Evolutionary conservation across 2,329 filamentous ascomycete species (phyloP), one percentile per base, ranked within the genome.

Genomic region (Colletotrichum australisinense): DNA sequence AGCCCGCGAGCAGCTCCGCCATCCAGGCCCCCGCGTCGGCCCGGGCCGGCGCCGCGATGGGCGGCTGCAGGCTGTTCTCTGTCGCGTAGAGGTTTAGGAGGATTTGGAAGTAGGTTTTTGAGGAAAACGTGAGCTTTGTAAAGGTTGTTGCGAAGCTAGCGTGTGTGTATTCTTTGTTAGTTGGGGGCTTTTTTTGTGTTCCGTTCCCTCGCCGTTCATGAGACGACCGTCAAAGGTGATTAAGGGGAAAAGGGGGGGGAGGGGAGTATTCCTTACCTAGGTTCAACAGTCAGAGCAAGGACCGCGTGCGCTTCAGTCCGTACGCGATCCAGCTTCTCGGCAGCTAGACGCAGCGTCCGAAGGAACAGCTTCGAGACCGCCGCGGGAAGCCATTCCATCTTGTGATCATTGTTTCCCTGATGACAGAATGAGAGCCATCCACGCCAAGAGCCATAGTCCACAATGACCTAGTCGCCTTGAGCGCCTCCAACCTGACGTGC

Each of bases 251-350:
- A 42, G 5, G 35, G 35, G 30, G 28, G 28, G 46, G 28, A 32
- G 11, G 38, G 19, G 42, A 26, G 42, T 19, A 6, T 19, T 81
- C 84, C 60, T 70, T 80, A 92, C 90, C 81, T 82, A 28, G 84
- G 74, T 30, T 82, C 75, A n/a, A 90, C 76, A 26, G 84, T 78
- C 58, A 88, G 76, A 5, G 83, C 82, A 58, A 92, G 77, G 11
- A 87, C 87, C 38, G 85, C 82, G 74, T 93, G 91, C 1, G 92
- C 93, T 75, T 91, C 88, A 0, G 90, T 85, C 28, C 97, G 91
- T 22, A 98, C 93, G 75, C 94, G 93, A 81, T 98, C 96, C 2
- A 98, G 88, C 80, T 97, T 98, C 82, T 99, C 97, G 0, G 94
- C 90, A 2, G 95, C 92, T 16, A 98, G 87, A 1, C 95, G 90